Evolutionary conservation across 2,329 filamentous ascomycete genomes (phyloP).

Genomic region (Cadophora luteo-olivacea): DNA sequence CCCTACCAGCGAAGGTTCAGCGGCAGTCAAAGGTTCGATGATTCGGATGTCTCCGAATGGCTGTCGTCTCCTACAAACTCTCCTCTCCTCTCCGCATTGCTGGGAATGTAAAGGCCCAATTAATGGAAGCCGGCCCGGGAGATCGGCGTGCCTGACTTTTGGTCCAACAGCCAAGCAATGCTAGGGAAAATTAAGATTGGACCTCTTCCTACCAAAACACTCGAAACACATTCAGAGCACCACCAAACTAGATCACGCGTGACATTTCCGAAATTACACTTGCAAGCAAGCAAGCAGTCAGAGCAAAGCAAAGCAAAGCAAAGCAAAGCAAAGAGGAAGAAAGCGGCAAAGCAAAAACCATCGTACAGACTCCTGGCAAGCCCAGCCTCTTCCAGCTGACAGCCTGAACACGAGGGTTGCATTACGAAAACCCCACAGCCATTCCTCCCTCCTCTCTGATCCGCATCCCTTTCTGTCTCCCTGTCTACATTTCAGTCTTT

Average conservation of each 20-base stretch:
- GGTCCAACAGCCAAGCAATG: constrained; percentile 10
- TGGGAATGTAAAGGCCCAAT: background rate
- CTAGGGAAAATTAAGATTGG: constrained; percentile 12
- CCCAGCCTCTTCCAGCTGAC: background rate
- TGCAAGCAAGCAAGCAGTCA: background rate
- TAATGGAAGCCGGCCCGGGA: background rate
- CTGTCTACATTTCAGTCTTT: background rate
- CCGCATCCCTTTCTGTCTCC: constrained; percentile 8
- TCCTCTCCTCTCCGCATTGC: background rate
- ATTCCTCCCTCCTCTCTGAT: background rate
- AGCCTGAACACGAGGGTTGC: background rate
- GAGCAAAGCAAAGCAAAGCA: no score
- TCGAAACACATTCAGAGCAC: background rate
- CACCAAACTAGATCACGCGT: background rate
- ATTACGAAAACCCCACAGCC: constrained; percentile 2
- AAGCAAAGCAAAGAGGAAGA: no score
- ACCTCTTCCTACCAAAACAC: background rate
- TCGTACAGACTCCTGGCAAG: background rate
- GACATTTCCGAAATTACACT: background rate
- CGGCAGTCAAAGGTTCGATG: background rate
- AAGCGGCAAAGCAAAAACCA: background rate
- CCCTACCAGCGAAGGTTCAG: background rate
- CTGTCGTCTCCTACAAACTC: no score
- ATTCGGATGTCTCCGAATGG: constrained; percentile 10
- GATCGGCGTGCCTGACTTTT: constrained; percentile 10